phyloP scores from a whole-genome alignment of 305 asterid species.

The Fraxinus xanthoxyloides region DNA sequence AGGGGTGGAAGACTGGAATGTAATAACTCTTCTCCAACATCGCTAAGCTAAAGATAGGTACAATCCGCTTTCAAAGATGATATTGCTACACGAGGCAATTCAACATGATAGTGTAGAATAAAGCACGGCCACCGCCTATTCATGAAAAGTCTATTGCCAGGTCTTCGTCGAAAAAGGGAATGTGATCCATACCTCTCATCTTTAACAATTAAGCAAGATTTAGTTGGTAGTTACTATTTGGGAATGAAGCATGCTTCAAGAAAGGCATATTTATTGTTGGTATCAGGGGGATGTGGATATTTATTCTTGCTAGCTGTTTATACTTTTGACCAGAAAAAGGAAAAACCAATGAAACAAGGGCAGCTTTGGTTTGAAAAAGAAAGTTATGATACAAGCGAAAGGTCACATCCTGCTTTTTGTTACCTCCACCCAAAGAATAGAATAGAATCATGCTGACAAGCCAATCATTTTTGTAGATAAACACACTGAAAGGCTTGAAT shows the following conservation, averaged over 20 bases:
- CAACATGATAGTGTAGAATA: not conserved
- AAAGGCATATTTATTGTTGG: constrained; percentile 22
- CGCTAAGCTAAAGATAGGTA: not conserved
- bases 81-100: not conserved
- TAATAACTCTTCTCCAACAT: not conserved
- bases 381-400: not conserved
- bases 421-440: constrained; percentile 35
- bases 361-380: constrained; percentile 5
- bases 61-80: not conserved
- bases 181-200: not conserved
- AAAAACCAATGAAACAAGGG: constrained; percentile 25
- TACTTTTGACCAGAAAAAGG: constrained; percentile 25
- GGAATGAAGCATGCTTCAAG: constrained; percentile 37
- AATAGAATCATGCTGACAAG: constrained; percentile 28
- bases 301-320: constrained; percentile 29
- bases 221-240: constrained; percentile 6
- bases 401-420: constrained; percentile 33
- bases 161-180: not conserved
- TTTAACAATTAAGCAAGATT: not conserved
- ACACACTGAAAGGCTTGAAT: constrained; percentile 2
- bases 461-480: constrained; percentile 22
- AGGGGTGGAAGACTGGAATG: not conserved
- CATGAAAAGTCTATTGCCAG: not conserved
- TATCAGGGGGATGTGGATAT: not conserved
- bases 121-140: not conserved